Conservation (phyloP, 208 protist genomes). For the Balamuthia mandrillaris region DNA sequence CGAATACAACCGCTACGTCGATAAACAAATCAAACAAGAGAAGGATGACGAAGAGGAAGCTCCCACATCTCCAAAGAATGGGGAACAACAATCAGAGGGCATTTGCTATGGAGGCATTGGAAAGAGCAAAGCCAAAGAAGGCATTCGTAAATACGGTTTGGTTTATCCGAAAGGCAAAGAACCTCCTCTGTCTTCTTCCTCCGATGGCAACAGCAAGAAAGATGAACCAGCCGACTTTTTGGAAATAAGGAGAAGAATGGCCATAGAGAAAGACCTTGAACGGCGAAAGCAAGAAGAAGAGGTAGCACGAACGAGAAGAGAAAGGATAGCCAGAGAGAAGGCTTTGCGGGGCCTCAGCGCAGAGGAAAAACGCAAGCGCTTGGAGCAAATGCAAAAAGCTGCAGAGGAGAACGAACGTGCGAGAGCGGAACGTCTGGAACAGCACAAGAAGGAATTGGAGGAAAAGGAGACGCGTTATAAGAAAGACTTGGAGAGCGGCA, state of each 20-base stretch:
- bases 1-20: too few relatives aligned
- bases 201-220: not conserved
- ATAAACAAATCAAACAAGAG: too few relatives aligned
- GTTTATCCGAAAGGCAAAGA: too few relatives aligned
- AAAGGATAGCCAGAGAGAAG: not conserved
- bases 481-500: not conserved
- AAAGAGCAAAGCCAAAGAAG: too few relatives aligned
- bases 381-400: not conserved
- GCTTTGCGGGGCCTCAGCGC: not conserved
- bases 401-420: not conserved
- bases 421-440: constrained; percentile 2
- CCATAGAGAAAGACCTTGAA: too few relatives aligned
- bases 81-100: too few relatives aligned
- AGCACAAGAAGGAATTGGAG: not conserved
- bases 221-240: too few relatives aligned
- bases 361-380: not conserved
- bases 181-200: not conserved
- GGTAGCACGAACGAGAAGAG: too few relatives aligned
- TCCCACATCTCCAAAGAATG: not conserved
- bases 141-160: too few relatives aligned
- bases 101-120: too few relatives aligned
- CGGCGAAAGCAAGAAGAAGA: too few relatives aligned
- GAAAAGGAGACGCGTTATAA: not conserved
- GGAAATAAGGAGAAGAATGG: too few relatives aligned
- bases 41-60: not conserved